Base-by-base conservation (phyloP, 139 green algal genomes). In the Mychonastes homosphaera region DNA sequence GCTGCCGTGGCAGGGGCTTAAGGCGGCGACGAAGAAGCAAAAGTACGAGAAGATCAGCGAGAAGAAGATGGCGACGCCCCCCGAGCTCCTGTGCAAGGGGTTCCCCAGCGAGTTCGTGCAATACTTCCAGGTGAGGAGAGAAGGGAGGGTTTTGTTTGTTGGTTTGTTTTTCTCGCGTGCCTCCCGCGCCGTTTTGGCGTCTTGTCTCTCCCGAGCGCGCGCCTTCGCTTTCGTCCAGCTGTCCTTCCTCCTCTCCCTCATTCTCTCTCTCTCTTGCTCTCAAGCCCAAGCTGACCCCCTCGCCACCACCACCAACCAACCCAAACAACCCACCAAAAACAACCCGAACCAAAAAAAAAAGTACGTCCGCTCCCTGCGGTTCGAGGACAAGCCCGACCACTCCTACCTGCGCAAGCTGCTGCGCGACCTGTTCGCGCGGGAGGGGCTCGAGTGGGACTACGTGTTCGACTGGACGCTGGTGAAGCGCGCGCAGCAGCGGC, bases 21-120 rank as follows among this genome's bases (percentile, higher is more conserved):
- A 98, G 72, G 93, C 93, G 7, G 90, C 86, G 8, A 99, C 93
- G 29, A 99, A 99, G 87, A 95, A 95, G 72, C 88, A 96, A 65
- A 99, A 99, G 82, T 99, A 99, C 69, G 93, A 99, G 73, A 98
- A 98, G 78, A 99, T 99, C 80, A 95, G 84, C 56, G 93, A 99
- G 73, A 97, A 96, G 79, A 99, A 99, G 82, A 97, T 99, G 89
- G 87, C 80, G 28, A 98, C 93, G 9, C 91, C 91, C 53, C 94
- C 96, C 40, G 93, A 99, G 80, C 67, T 87, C 36, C 77, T 99
- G 12, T 98, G 91, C 81, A 97, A 96, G 75, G 89, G 85, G 46
- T 96, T 93, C 72, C 92, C 92, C 8, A 75, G 83, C 48, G 92
- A 97, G 82, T 96, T 98, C 67, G 82, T 92, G 23, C 91, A 88